Base-by-base conservation (phyloP, 352 stramenopile genomes). In the Phytopythium vexans region DNA sequence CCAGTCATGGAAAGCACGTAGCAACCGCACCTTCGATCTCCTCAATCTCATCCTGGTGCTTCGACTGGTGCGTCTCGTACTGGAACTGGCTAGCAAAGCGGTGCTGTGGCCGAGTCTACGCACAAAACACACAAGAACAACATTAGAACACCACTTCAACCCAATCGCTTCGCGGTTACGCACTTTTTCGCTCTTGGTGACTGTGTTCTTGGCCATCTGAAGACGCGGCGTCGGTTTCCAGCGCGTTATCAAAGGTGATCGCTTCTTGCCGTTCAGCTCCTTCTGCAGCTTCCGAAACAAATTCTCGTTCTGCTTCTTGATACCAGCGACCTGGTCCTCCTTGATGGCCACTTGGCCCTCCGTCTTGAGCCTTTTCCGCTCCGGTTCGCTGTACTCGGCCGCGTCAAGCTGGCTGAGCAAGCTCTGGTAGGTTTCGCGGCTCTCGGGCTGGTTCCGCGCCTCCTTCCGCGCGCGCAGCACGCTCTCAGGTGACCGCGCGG, bases 351-450 rank as follows among this genome's bases (percentile, higher is more conserved):
- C n/a, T 35, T 36, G 11, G 9, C 31, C 36, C 32, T 32, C 49
- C 33, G 55, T 57, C 48, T 77, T 80, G 16, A 69, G 65, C 39
- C 58, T 71, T 48, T 70, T 81, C 9, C n/a, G 41, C 4, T 40
- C 33, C 31, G 60, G 58, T 9, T 53, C 58, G 40, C 58, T 55
- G 66, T 91, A 88, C 45, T 89, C 74, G 38, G 76, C 68, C 9
- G 41, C 43, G 36, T 77, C 58, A 16, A 76, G 49, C 40, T 78
- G 45, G 54, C 82, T 60, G 39, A 91, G 57, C 37, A 74, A 39
- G 12, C 63, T 60, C 21, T 70, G 52, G 15, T 71, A 82, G 21
- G 56, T 53, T 12, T 82, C 64, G 4, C 69, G 68, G 31, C 66
- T 84, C 15, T 64, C 42, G 14, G 61, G 58, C 38, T 67, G 53